Evolutionary conservation across 768 basidiomycete species (phyloP).

Genomic region (Hydnum rufescens): DNA sequence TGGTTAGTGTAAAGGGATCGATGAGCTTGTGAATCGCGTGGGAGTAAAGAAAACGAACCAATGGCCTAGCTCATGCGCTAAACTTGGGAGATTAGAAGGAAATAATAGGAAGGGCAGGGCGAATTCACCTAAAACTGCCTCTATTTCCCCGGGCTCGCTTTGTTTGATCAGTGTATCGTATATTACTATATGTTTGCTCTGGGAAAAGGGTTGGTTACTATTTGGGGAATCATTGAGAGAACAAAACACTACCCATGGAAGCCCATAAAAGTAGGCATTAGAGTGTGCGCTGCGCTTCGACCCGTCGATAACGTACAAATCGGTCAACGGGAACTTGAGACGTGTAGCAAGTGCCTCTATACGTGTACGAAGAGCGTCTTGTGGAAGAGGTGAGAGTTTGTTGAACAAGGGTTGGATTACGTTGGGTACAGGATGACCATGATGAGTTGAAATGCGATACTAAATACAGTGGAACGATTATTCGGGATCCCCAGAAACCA

Average conservation of each 20-base stretch:
- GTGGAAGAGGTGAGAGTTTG: slow-evolving; percentile 72
- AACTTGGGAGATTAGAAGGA: too few relatives aligned
- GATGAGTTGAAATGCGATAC: slow-evolving; percentile 62
- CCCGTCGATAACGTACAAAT: slow-evolving; percentile 93
- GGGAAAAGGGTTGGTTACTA: neutral
- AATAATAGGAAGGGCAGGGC: too few relatives aligned
- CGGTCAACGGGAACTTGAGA: slow-evolving; percentile 83
- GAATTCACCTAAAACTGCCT: slow-evolving; percentile 61
- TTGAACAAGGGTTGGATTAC: slow-evolving; percentile 95
- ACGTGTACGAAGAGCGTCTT: slow-evolving; percentile 54
- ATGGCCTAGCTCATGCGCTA: slow-evolving; percentile 90
- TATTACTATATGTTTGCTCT: slow-evolving; percentile 91
- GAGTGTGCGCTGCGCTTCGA: slow-evolving; percentile 89
- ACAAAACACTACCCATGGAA: slow-evolving; percentile 52
- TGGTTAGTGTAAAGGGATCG: too few relatives aligned
- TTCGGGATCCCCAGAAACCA: neutral
- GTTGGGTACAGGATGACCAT: slow-evolving; percentile 73
- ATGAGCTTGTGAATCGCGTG: too few relatives aligned
- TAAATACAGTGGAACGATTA: slow-evolving; percentile 16
- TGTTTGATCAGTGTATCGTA: slow-evolving; percentile 94
- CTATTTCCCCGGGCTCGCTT: slow-evolving; percentile 77
- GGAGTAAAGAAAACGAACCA: too few relatives aligned
- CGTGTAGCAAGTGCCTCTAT: slow-evolving; percentile 60
- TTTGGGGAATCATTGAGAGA: slow-evolving; percentile 11
- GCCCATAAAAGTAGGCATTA: slow-evolving; percentile 97